Percentiles rank a stretch among this genome's conserved stretches.
These are phyloP conservation scores for Phoma sp. DNA, from an alignment of 2,329 filamentous ascomycete species.

Conservation along the genomic window DNA sequence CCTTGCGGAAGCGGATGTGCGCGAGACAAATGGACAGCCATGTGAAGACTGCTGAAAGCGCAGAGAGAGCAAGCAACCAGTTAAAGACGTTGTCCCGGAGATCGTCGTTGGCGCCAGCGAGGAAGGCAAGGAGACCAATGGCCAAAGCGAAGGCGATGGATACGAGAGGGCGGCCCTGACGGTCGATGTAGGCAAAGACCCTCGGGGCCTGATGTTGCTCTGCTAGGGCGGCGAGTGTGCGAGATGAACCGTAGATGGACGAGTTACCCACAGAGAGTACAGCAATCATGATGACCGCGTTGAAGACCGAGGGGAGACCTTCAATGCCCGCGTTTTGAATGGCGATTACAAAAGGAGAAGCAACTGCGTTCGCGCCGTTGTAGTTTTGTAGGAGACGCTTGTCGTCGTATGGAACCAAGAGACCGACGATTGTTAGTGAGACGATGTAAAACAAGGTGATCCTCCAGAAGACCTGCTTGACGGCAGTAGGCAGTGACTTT, in stretches of 20 bases:
- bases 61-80: constrained; percentile 74
- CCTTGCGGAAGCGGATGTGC: constrained; percentile 70
- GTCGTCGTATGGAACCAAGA: constrained; percentile 79
- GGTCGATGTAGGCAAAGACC: constrained; percentile 67
- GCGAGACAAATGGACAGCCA: constrained; percentile 71
- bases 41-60: constrained; percentile 75
- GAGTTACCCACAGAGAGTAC: constrained; percentile 92
- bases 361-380: constrained; percentile 69
- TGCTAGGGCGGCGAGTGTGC: constrained; percentile 86
- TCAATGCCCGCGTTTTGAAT: constrained; percentile 83
- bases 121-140: constrained; percentile 67
- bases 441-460: constrained; percentile 78
- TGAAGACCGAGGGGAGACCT: constrained; percentile 86
- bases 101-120: constrained; percentile 53
- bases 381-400: constrained; percentile 64
- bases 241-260: constrained; percentile 87
- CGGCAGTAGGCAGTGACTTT: constrained; percentile 54
- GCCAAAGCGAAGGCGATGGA: constrained; percentile 60
- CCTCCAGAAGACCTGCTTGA: constrained; percentile 57
- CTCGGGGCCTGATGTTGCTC: constrained; percentile 71
- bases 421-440: constrained; percentile 78
- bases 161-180: constrained; percentile 64
- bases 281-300: constrained; percentile 89
- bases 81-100: constrained; percentile 59
- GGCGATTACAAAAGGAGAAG: constrained; percentile 92